Evolutionary conservation across 2,329 filamentous ascomycete genomes (phyloP), one percentile per base, ranked within the genome.

Genomic region (Corynespora cassiicola): DNA sequence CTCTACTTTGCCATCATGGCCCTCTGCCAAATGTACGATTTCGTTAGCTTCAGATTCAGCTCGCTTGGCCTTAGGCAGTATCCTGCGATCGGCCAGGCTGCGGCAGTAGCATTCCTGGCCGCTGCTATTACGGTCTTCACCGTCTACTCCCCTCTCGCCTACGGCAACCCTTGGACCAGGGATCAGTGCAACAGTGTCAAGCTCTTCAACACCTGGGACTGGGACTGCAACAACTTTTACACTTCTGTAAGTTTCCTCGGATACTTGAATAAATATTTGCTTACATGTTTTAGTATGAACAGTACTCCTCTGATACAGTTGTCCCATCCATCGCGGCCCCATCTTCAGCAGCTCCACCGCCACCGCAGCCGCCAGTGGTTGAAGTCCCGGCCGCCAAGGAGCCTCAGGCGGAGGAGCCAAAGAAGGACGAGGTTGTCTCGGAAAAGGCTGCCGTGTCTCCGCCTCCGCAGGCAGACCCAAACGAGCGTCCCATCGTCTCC

Each of bases 221-320:
- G 92, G 81, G 94, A 99, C 70, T 99, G 94, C 80, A 96, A 95
- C 70, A 91, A 82, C 44, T 99, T 99, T 76, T 77, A 86, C 56
- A 85, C 85, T 52, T 84, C 84, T 65, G 91, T 96, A 84, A 88
- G 88, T 86, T 31, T 22, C 10, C 18, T 20, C 11, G 7, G 18
- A 8, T 21, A 21, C 10, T 8, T 23, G 17, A 11, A 15, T 1
- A n/a, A 28, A 20, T 28, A 21, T 20, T 18, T 12, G 17, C 27
- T 36, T 32, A 43, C 15, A 21, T 5, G 4, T 27, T 16, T 6
- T 22, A 47, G 40, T 48, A 49, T 40, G 50, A 54, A 17, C 35
- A 50, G 28, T 51, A 52, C 18, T 28, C 11, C 22, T 28, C 34
- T 19, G 26, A 27, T 7, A 17, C 21, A 6, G 24, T 38, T 19